phyloP scores from a whole-genome alignment of 352 stramenopile genomes.

The Phytopythium litorale region DNA sequence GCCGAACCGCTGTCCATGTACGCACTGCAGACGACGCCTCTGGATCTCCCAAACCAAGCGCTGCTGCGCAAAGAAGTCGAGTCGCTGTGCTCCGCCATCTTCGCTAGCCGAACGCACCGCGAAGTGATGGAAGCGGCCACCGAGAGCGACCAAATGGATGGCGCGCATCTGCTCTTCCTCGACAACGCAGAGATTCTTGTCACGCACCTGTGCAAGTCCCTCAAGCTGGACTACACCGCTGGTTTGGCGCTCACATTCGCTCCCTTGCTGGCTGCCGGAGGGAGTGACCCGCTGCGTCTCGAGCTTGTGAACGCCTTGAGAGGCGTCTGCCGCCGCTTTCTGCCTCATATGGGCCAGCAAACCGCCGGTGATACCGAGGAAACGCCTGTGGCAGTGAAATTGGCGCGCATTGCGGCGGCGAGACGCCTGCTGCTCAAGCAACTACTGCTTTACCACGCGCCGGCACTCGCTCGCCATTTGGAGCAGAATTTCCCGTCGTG shows the following conservation, averaged over 20 bases:
- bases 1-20: conserved; percentile 67
- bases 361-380: not conserved
- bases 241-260: conserved; percentile 54
- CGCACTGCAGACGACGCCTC: conserved; percentile 55
- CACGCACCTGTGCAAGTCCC: conserved; percentile 60
- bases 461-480: conserved; percentile 66
- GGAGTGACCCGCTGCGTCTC: conserved; percentile 60
- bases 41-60: conserved; percentile 48
- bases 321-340: conserved; percentile 35
- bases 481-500: conserved; percentile 70
- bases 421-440: conserved; percentile 57
- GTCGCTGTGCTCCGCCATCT: conserved; percentile 55
- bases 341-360: conserved; percentile 51
- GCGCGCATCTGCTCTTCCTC: conserved; percentile 63
- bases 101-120: conserved; percentile 47
- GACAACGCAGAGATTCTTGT: conserved; percentile 72
- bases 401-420: conserved; percentile 23
- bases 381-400: not conserved
- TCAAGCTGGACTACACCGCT: conserved; percentile 47
- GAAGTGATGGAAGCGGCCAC: conserved; percentile 30
- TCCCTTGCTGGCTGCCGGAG: conserved; percentile 49
- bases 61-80: conserved; percentile 69
- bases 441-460: conserved; percentile 73
- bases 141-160: conserved; percentile 39
- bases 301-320: conserved; percentile 53